Percentiles rank a stretch among this genome's conserved stretches.
Evolutionary conservation across 1,284 basidiomycete species (phyloP).

Genomic region (Entoloma clypeatum): DNA sequence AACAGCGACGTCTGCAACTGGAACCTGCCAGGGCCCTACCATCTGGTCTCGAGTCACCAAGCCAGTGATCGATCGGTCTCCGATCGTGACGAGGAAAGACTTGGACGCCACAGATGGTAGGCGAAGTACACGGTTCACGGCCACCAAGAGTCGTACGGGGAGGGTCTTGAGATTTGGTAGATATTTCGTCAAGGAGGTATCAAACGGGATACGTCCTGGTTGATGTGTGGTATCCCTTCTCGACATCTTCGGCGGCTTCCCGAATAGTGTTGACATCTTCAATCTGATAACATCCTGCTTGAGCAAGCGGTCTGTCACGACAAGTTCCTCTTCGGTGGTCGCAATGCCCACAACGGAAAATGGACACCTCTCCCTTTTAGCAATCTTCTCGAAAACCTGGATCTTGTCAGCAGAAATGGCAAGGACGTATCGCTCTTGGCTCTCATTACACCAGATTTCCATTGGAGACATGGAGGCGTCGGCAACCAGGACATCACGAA

Average conservation of each 20-base stretch:
- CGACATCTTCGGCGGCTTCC: constrained; percentile 93
- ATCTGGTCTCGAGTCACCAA: constrained; percentile 97
- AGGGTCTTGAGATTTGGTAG: constrained; percentile 41
- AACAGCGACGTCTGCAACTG: constrained; percentile 96
- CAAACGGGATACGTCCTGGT: constrained; percentile 60
- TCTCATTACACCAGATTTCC: constrained; percentile 99
- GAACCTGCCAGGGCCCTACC: constrained; percentile 99
- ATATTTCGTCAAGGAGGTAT: constrained; percentile 68
- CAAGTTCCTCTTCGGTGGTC: constrained; percentile 76
- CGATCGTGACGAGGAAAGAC: constrained; percentile 97
- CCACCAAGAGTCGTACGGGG: constrained; percentile 46
- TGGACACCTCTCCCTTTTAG: constrained; percentile 88
- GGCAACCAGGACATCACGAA: constrained; percentile 89
- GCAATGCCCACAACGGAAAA: constrained; percentile 89
- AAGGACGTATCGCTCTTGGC: constrained; percentile 96
- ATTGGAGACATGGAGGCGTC: constrained; percentile 96
- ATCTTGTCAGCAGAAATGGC: constrained; percentile 68
- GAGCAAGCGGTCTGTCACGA: constrained; percentile 88
- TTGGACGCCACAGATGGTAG: constrained; percentile 94
- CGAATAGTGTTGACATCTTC: constrained; percentile 94
- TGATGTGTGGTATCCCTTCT: constrained; percentile 62
- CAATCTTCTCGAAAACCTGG: constrained; percentile 71
- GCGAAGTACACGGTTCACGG: constrained; percentile 80
- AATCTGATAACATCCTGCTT: constrained; percentile 82
- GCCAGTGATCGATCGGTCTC: constrained; percentile 92